Conservation (phyloP, 305 asterid genomes). For the Withania somnifera region DNA sequence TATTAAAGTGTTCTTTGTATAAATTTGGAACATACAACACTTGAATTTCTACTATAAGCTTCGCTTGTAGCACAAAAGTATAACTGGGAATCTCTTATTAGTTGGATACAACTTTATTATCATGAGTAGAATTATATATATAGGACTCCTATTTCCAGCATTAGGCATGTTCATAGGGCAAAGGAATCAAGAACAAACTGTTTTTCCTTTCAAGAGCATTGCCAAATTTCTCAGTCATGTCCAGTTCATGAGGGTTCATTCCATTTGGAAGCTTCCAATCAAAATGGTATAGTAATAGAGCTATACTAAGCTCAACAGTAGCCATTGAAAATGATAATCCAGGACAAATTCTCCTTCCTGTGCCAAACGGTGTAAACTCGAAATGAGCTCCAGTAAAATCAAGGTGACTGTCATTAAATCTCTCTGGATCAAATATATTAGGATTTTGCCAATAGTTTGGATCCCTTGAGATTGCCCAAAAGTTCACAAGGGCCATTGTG, state of each 20-base stretch:
- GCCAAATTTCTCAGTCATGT: neutral
- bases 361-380: neutral
- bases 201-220: neutral
- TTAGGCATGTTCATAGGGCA: neutral
- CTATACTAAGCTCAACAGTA: neutral
- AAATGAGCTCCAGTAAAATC: neutral
- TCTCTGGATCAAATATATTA: neutral
- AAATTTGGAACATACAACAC: neutral
- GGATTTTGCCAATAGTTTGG: slow-evolving; percentile 1
- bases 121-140: neutral
- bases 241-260: neutral
- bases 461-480: slow-evolving; percentile 1
- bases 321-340: neutral
- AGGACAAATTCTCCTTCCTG: neutral
- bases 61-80: neutral
- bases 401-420: neutral
- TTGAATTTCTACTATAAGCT: neutral
- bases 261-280: neutral
- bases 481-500: neutral
- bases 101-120: neutral
- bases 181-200: neutral
- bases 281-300: neutral
- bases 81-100: neutral
- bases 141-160: neutral
- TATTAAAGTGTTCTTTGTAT: neutral